Evolutionary conservation across 352 stramenopile species (phyloP), one percentile per base, ranked within the genome.

Genomic region (Saprolegnia parasitica): DNA sequence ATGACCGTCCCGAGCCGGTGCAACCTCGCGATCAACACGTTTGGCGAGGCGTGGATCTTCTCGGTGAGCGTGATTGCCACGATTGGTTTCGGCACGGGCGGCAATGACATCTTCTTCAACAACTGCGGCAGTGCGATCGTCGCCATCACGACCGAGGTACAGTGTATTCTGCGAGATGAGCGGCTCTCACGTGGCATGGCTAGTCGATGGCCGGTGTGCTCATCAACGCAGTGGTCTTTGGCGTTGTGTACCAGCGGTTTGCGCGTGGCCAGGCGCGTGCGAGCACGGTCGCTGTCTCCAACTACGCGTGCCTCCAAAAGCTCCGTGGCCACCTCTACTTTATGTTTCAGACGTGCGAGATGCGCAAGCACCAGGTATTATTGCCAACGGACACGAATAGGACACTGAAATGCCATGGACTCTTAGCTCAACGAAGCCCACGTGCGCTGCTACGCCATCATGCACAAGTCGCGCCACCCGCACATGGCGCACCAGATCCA

Each of bases 231-330:
- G 72, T 98, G 23, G 83, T 91, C 3, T 97, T 99, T 70, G 96
- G 96, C 52, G 78, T 99, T 26, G 84, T 98, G 63, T 99, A 98
- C 76, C 88, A 96, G 72, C 81, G 95, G 29, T 91, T 99, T 58
- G 96, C 92, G 46, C 80, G 93, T 47, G n/a, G 23, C 21, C 63
- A 70, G 63, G 80, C 84, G 26, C 86, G 96, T 42, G 89, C 93
- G 58, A 94, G 90, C 68, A 98, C 93, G 11, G 97, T 99, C 72
- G 78, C 98, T 0, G 92, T 98, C 74, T 98, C 86, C 72, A 91
- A 97, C 52, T 91, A 93, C 63, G 94, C 96, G 4, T 81, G 95
- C 18, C 81, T 98, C 65, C 86, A 90, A 37, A 81, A 88, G 56
- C 86, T 98, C 24, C 78, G 89, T 32, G 92, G 91, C 24, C 74